Percentiles rank a stretch among this genome's conserved stretches.
phyloP scores from a whole-genome alignment of 768 basidiomycete genomes.

The Pholiota conissans region DNA sequence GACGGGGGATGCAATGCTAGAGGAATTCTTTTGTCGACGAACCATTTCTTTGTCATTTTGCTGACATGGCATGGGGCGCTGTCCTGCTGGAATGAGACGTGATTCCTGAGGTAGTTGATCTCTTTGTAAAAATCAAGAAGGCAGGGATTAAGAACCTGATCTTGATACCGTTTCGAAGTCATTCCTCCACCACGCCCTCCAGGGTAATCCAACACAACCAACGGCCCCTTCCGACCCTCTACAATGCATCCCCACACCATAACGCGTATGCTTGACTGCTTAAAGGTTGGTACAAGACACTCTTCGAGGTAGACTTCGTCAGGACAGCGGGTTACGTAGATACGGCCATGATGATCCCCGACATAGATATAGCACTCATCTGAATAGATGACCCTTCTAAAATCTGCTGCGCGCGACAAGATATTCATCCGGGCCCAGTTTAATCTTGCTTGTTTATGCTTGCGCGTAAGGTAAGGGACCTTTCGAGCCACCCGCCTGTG shows the following conservation, averaged over 20 bases:
- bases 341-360: slow-evolving; percentile 16
- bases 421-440: neutral
- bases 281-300: slow-evolving; percentile 24
- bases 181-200: slow-evolving; percentile 26
- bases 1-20: neutral
- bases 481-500: neutral
- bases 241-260: slow-evolving; percentile 33
- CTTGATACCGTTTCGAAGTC: slow-evolving; percentile 20
- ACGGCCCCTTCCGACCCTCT: slow-evolving; percentile 21
- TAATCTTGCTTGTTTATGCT: neutral
- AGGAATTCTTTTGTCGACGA: too few relatives aligned
- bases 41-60: slow-evolving; percentile 24
- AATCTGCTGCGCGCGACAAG: neutral
- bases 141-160: slow-evolving; percentile 26
- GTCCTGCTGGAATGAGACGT: slow-evolving; percentile 28
- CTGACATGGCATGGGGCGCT: slow-evolving; percentile 21
- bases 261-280: slow-evolving; percentile 24
- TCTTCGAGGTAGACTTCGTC: slow-evolving; percentile 23
- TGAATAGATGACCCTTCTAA: slow-evolving; percentile 20
- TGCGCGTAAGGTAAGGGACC: neutral
- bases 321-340: slow-evolving; percentile 24
- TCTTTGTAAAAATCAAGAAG: slow-evolving; percentile 15
- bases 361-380: slow-evolving; percentile 27
- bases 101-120: slow-evolving; percentile 13
- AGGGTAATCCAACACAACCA: slow-evolving; percentile 28